A percentile compares a stretch with the other conserved stretches of the same genome.
Evolutionary conservation across 352 stramenopile genomes (phyloP).

Genomic region (Phytopythium oedochilum): DNA sequence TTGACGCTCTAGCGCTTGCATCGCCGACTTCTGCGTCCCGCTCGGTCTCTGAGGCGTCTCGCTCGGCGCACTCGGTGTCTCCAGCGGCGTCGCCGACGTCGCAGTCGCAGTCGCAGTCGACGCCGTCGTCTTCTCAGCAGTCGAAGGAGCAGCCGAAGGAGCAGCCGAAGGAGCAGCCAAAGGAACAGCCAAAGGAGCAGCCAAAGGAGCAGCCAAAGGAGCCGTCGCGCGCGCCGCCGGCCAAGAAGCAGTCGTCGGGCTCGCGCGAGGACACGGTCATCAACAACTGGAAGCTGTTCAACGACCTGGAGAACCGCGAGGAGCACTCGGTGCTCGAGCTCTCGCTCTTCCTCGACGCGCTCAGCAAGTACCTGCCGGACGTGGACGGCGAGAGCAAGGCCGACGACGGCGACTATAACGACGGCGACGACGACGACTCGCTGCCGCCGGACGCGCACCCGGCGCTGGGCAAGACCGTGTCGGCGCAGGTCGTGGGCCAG

Average conservation of each 20-base stretch:
- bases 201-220: too few species aligned
- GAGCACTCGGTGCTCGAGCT: conserved; percentile 78
- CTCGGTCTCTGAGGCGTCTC: too few species aligned
- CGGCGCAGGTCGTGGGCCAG: conserved; percentile 52
- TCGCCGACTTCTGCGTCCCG: too few species aligned
- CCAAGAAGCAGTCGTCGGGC: conserved; percentile 4
- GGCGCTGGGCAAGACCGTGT: conserved; percentile 38
- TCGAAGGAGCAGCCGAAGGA: not conserved
- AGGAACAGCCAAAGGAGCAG: not conserved
- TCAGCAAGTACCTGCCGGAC: conserved; percentile 75
- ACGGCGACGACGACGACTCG: not conserved
- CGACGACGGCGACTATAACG: not conserved
- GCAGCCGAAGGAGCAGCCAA: not conserved
- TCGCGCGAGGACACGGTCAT: conserved; percentile 50
- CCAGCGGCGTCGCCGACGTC: not conserved
- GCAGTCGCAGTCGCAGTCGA: conserved; percentile 1
- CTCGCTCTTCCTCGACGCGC: conserved; percentile 72
- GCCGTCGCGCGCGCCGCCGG: not conserved
- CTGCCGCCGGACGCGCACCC: conserved; percentile 11
- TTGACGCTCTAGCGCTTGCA: not conserved
- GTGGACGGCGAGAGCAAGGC: conserved; percentile 37
- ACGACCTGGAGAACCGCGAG: conserved; percentile 82
- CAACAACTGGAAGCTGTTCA: conserved; percentile 86
- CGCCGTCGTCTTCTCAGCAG: not conserved
- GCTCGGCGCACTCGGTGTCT: not conserved